phyloP scores from a whole-genome alignment of 2,329 filamentous ascomycete genomes.

The Hypoxylon sp. region DNA sequence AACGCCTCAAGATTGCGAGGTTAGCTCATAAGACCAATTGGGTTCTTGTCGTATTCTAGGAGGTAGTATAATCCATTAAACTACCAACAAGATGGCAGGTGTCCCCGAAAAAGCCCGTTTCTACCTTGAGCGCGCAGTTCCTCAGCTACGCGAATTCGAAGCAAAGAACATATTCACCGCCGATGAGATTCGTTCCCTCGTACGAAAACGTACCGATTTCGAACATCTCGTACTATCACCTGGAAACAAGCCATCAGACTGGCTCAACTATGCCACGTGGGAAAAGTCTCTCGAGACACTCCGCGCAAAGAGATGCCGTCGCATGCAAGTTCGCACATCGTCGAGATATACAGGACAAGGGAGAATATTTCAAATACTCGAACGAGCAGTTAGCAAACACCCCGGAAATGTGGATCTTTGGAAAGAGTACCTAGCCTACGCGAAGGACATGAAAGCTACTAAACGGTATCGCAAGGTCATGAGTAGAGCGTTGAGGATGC shows the following conservation, averaged over 20 bases:
- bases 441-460: slow-evolving; percentile 70
- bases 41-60: no score
- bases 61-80: neutral
- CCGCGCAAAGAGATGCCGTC: slow-evolving; percentile 81
- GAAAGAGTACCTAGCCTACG: slow-evolving; percentile 89
- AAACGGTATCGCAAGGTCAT: slow-evolving; percentile 72
- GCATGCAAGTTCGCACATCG: slow-evolving; percentile 76
- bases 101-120: slow-evolving; percentile 94
- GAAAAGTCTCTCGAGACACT: slow-evolving; percentile 76
- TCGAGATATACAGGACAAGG: slow-evolving; percentile 77
- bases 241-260: slow-evolving; percentile 79
- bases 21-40: slow-evolving; percentile 9
- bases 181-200: slow-evolving; percentile 90
- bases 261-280: slow-evolving; percentile 81
- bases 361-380: slow-evolving; percentile 88
- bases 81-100: slow-evolving; percentile 69
- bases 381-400: slow-evolving; percentile 85
- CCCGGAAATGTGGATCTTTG: slow-evolving; percentile 83
- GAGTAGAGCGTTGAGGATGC: slow-evolving; percentile 79
- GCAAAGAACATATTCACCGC: slow-evolving; percentile 89
- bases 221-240: slow-evolving; percentile 90
- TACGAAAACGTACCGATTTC: slow-evolving; percentile 89
- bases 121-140: slow-evolving; percentile 90
- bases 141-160: slow-evolving; percentile 91
- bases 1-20: slow-evolving; percentile 1